A percentile compares a stretch with the other conserved stretches of the same genome.
These are phyloP conservation scores for Sideroxylon spinosum DNA, from an alignment of 179 eudicot species.

Conservation along the genomic window DNA sequence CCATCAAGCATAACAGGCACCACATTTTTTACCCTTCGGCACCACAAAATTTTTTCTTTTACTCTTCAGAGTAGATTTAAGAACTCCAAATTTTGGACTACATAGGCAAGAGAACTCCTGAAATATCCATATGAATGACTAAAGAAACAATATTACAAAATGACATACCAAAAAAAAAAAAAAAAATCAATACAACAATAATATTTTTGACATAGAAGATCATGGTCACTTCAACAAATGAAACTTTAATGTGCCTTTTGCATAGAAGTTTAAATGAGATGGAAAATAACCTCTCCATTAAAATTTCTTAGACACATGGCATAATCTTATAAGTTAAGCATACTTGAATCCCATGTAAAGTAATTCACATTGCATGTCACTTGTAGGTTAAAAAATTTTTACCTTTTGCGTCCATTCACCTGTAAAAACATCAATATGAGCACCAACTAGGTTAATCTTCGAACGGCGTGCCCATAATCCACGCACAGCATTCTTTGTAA, in stretches of 20 bases:
- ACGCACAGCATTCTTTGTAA: conserved; percentile 91
- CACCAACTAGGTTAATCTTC: conserved; percentile 80
- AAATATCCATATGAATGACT: background rate
- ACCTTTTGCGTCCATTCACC: conserved; percentile 99
- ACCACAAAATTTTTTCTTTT: background rate
- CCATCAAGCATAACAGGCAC: background rate
- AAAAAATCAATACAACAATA: too few species aligned
- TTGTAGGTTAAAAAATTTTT: conserved; percentile 7
- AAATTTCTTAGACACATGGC: background rate
- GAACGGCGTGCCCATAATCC: conserved; percentile 98
- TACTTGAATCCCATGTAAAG: background rate
- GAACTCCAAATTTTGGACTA: background rate
- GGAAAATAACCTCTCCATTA: background rate
- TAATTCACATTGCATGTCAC: background rate
- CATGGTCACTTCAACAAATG: background rate
- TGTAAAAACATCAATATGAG: conserved; percentile 91
- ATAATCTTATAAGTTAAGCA: background rate
- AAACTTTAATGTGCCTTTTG: background rate
- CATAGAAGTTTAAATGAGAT: background rate
- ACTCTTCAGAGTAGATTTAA: too few species aligned
- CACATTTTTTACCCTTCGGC: too few species aligned
- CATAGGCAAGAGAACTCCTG: background rate
- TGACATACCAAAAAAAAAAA: too few species aligned
- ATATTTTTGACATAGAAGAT: background rate
- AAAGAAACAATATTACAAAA: background rate